Base-by-base conservation (phyloP, 768 basidiomycete genomes). In the Agrocybe chaxingu region DNA sequence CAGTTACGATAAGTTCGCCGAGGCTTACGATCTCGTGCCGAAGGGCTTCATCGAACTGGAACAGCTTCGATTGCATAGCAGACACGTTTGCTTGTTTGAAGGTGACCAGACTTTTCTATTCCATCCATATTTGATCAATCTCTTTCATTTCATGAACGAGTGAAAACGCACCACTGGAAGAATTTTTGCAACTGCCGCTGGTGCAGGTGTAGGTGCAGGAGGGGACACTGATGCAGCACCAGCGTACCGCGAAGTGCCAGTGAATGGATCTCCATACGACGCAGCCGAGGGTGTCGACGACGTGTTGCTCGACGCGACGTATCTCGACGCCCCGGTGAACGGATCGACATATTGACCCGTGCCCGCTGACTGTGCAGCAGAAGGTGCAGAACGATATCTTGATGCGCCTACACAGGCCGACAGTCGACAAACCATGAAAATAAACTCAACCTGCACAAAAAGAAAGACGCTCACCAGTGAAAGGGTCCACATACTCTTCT, bases 61-160 rank as follows among this genome's bases (percentile, higher is more conserved):
- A 75, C 13, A 92, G 60, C 66, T 95, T 95, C 16, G 76, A 75
- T 60, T 82, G 84, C 83, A 95, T 90, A 12, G 89, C 89, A 16
- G 74, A 60, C 24, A 95, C 77, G 64, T 79, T 81, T 2, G 84
- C 90, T 73, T 92, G 89, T 56, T 89, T 91, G 74, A 98, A 96
- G n/a, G 78, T 73, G 13, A 92, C 77, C 38, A 77, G 73, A 35
- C 77, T 81, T 38, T 76, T 71, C 89, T 92, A 57, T 10, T 12
- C 47, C 13, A 48, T 35, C 31, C 32, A 34, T 16, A 16, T 30
- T 55, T 7, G 50, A 37, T 31, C 37, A 42, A n/a, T 35, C 31
- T 18, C 11, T 31, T 8, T 48, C 13, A 7, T 13, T 1, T 33
- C 12, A 7, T 39, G 29, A 11, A 1, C 33, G 5, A 19, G 32